Conservation (phyloP, 805 yeast species). For the Pichia manshurica region DNA sequence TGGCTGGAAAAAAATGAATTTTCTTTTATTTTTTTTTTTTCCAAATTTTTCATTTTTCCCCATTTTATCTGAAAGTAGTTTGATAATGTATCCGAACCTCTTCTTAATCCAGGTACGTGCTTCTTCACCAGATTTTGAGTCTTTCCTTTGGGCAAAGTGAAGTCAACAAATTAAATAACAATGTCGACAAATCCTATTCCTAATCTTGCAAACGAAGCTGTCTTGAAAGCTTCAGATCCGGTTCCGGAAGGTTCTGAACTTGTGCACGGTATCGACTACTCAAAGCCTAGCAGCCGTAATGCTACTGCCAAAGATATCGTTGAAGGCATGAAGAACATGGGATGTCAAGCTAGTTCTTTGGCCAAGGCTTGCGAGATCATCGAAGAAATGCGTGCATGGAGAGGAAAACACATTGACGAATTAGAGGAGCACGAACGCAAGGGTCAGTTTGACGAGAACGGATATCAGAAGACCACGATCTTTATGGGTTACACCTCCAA, state of each 20-base stretch:
- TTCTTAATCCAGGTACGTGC: too few species aligned
- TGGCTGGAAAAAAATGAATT: too few species aligned
- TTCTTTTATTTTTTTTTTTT: too few species aligned
- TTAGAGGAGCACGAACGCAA: slow-evolving; percentile 64
- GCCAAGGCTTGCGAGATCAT: slow-evolving; percentile 89
- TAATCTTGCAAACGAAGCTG: slow-evolving; percentile 82
- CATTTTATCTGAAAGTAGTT: too few species aligned
- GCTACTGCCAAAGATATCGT: slow-evolving; percentile 76
- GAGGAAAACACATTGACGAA: slow-evolving; percentile 70
- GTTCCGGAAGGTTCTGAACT: slow-evolving; percentile 74
- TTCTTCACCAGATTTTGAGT: too few species aligned
- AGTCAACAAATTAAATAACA: too few species aligned
- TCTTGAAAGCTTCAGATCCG: slow-evolving; percentile 76
- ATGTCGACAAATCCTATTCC: slow-evolving; percentile 42
- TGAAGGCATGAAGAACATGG: slow-evolving; percentile 86
- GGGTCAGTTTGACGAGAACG: slow-evolving; percentile 73
- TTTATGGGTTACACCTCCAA: slow-evolving; percentile 97
- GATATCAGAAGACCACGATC: slow-evolving; percentile 79
- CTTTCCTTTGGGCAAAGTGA: too few species aligned
- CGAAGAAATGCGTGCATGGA: slow-evolving; percentile 88
- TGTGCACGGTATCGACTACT: slow-evolving; percentile 88
- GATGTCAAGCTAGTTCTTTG: slow-evolving; percentile 89
- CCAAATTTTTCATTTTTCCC: too few species aligned
- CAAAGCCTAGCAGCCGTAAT: slow-evolving; percentile 66
- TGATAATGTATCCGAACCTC: too few species aligned